Conservation (phyloP, 352 stramenopile species). For the Phytophthora idaei region DNA sequence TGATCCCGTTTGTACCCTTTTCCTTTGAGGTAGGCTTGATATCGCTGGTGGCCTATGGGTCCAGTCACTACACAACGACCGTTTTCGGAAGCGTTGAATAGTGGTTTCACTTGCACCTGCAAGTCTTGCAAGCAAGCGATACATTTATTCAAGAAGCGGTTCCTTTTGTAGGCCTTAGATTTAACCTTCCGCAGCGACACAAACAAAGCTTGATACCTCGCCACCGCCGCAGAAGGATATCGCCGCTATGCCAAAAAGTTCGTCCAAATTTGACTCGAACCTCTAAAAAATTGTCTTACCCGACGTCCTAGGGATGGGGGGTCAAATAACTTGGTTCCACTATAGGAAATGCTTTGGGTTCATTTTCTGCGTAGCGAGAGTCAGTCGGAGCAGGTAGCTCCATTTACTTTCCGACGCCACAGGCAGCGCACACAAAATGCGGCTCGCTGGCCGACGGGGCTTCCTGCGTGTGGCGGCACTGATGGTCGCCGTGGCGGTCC, state of each 20-base stretch:
- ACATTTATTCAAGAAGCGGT: neutral
- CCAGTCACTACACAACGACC: constrained; percentile 7
- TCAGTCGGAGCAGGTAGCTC: constrained; percentile 23
- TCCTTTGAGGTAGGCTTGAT: constrained; percentile 13
- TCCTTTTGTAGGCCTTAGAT: neutral
- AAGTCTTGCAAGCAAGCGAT: too few relatives aligned
- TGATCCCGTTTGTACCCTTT: constrained; percentile 1
- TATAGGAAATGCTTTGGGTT: constrained; percentile 30
- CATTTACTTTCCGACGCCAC: constrained; percentile 39
- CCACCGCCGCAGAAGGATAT: too few relatives aligned
- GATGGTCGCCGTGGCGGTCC: constrained; percentile 1
- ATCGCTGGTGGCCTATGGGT: constrained; percentile 12
- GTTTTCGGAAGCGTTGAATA: neutral
- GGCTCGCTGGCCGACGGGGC: constrained; percentile 16
- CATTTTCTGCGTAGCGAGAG: constrained; percentile 37
- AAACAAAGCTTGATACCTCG: neutral
- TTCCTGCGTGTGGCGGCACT: constrained; percentile 8
- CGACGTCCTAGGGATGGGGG: constrained; percentile 12
- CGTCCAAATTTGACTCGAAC: neutral
- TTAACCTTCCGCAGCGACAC: neutral
- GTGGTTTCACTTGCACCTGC: constrained; percentile 15
- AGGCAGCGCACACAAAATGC: constrained; percentile 18
- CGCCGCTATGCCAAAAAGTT: too few relatives aligned
- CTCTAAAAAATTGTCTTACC: constrained; percentile 9
- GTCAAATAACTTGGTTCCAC: constrained; percentile 4